Conservation (phyloP, 2,329 filamentous ascomycete species). For the Alternaria brassicae region DNA sequence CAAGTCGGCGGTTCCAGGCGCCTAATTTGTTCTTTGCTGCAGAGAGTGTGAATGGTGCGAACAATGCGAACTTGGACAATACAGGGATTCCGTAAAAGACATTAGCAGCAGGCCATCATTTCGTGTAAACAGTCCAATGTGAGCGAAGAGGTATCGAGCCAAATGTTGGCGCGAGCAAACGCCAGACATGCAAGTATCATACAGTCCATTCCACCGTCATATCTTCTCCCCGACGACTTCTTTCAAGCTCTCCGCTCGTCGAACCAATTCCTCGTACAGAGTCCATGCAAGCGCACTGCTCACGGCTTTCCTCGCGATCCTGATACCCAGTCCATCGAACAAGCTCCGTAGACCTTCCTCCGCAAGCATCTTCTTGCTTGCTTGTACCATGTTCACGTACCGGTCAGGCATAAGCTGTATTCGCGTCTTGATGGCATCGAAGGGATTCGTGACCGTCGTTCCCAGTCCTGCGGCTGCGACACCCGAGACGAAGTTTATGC, state of each 20-base stretch:
- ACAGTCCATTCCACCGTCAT: slow-evolving; percentile 17
- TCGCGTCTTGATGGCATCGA: slow-evolving; percentile 94
- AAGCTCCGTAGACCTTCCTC: slow-evolving; percentile 83
- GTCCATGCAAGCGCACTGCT: slow-evolving; percentile 98
- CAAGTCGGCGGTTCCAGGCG: not conserved
- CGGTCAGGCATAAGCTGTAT: slow-evolving; percentile 85
- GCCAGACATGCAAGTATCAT: slow-evolving; percentile 13
- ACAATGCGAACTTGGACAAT: not conserved
- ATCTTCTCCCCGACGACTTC: slow-evolving; percentile 39
- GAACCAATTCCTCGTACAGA: slow-evolving; percentile 90
- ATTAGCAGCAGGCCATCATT: not conserved
- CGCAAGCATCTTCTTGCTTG: slow-evolving; percentile 75
- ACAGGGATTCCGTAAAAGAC: not conserved
- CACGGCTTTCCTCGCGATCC: slow-evolving; percentile 89
- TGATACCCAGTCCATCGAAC: slow-evolving; percentile 83
- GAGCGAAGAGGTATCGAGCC: slow-evolving; percentile 17
- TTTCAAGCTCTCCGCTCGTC: slow-evolving; percentile 66
- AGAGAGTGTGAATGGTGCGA: not conserved
- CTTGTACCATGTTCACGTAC: slow-evolving; percentile 84
- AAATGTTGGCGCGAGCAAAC: slow-evolving; percentile 5
- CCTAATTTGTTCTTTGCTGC: not conserved
- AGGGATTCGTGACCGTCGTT: slow-evolving; percentile 91
- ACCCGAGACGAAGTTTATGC: slow-evolving; percentile 86
- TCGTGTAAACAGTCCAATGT: slow-evolving; percentile 1
- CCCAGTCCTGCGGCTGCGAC: slow-evolving; percentile 81